Percentiles rank a stretch among this genome's conserved stretches.
Evolutionary conservation across 2,329 filamentous ascomycete genomes (phyloP).

Genomic region (Thelonectria olida): DNA sequence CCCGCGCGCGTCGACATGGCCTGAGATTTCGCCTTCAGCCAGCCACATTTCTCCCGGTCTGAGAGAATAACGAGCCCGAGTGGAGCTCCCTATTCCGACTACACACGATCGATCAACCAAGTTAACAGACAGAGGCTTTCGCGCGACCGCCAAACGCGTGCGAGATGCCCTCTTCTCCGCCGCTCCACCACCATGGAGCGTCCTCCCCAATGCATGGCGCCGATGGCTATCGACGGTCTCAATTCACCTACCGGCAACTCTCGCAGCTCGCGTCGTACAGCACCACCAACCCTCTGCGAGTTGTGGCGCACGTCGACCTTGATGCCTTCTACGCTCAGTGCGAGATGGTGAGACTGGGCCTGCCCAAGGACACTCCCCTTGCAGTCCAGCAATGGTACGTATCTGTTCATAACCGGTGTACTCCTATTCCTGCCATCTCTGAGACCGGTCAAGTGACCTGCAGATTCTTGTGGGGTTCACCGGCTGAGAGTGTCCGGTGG

Average conservation of each 20-base stretch:
- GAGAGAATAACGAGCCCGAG: background rate
- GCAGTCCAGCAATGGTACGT: slow-evolving; percentile 90
- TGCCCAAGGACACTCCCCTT: slow-evolving; percentile 79
- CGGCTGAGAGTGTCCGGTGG: background rate
- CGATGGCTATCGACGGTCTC: slow-evolving; percentile 60
- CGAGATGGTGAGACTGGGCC: slow-evolving; percentile 86
- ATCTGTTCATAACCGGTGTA: background rate
- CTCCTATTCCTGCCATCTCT: background rate
- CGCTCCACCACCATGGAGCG: slow-evolving; percentile 18
- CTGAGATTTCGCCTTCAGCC: background rate
- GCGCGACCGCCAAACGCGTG: slow-evolving; percentile 1
- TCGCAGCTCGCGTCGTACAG: slow-evolving; percentile 77
- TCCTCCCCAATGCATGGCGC: slow-evolving; percentile 41
- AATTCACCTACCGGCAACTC: slow-evolving; percentile 87
- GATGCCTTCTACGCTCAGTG: slow-evolving; percentile 99
- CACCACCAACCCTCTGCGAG: slow-evolving; percentile 79
- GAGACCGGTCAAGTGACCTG: background rate
- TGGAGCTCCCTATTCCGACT: background rate
- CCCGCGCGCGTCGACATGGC: no score
- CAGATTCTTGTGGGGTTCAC: background rate
- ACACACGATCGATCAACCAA: no score
- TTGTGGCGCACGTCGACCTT: slow-evolving; percentile 91
- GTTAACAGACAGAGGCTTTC: no score
- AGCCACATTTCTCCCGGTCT: background rate
- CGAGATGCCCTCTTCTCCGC: slow-evolving; percentile 37